Percentiles rank a stretch among this genome's conserved stretches.
These are phyloP conservation scores for Alternaria burnsii DNA, from an alignment of 2,329 filamentous ascomycete species.

Conservation along the genomic window DNA sequence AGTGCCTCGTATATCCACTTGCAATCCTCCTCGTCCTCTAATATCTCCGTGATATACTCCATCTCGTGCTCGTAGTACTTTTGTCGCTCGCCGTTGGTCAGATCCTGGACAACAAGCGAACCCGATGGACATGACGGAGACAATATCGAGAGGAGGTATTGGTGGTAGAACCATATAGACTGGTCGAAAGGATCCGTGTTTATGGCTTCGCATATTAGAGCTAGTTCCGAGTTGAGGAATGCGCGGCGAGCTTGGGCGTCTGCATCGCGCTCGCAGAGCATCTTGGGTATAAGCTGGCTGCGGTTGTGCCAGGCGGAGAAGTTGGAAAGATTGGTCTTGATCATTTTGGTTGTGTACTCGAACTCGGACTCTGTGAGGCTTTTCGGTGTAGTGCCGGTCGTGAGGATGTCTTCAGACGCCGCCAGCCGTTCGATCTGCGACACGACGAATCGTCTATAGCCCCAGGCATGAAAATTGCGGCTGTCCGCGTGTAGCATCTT, in stretches of 20 bases:
- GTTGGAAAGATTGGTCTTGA: slow-evolving; percentile 84
- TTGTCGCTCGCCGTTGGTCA: slow-evolving; percentile 69
- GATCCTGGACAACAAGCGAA: slow-evolving; percentile 69
- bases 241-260: slow-evolving; percentile 68
- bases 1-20: slow-evolving; percentile 93
- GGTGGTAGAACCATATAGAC: slow-evolving; percentile 96
- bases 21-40: slow-evolving; percentile 72
- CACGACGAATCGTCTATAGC: slow-evolving; percentile 83
- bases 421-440: slow-evolving; percentile 71
- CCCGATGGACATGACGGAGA: slow-evolving; percentile 60
- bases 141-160: slow-evolving; percentile 77
- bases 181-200: slow-evolving; percentile 94
- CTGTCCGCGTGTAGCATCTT: slow-evolving; percentile 90
- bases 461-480: slow-evolving; percentile 97
- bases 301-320: slow-evolving; percentile 98
- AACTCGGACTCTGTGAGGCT: slow-evolving; percentile 84
- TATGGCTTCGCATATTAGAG: slow-evolving; percentile 77
- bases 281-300: slow-evolving; percentile 79
- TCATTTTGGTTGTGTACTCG: slow-evolving; percentile 89
- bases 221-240: slow-evolving; percentile 81
- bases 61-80: slow-evolving; percentile 75
- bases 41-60: slow-evolving; percentile 74
- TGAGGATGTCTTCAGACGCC: neutral
- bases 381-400: slow-evolving; percentile 17
- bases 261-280: slow-evolving; percentile 76